Evolutionary conservation across 805 yeast genomes (phyloP).

Genomic region (Teunomyces stri): DNA sequence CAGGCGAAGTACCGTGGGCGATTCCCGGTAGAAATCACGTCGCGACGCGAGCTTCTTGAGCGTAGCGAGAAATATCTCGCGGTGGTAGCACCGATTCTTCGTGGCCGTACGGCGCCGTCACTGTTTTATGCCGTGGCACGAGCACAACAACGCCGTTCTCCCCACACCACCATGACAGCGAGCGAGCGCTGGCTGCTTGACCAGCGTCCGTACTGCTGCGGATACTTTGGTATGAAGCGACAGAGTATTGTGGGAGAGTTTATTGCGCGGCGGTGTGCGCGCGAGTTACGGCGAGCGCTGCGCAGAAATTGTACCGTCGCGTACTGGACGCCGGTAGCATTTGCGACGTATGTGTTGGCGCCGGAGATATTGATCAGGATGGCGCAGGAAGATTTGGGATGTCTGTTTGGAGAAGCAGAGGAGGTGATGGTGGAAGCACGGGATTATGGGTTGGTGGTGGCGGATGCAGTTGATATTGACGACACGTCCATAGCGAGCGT

Average conservation of each 20-base stretch:
- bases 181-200: conserved; percentile 47
- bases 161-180: conserved; percentile 43
- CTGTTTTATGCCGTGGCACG: conserved; percentile 52
- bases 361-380: conserved; percentile 58
- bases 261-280: conserved; percentile 33
- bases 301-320: conserved; percentile 44
- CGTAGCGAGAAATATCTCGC: conserved; percentile 28
- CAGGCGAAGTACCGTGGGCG: conserved; percentile 13
- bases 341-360: conserved; percentile 57
- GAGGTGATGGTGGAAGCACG: conserved; percentile 44
- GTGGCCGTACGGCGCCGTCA: conserved; percentile 43
- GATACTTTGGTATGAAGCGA: conserved; percentile 60
- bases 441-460: conserved; percentile 44
- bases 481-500: conserved; percentile 5
- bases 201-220: conserved; percentile 49
- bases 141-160: conserved; percentile 34
- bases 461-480: conserved; percentile 17
- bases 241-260: conserved; percentile 49
- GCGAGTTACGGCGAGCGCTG: conserved; percentile 23
- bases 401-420: conserved; percentile 44
- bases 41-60: conserved; percentile 25
- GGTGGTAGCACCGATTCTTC: conserved; percentile 39
- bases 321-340: conserved; percentile 62
- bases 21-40: conserved; percentile 28
- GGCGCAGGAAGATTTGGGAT: conserved; percentile 44